Percentiles rank a stretch among this genome's conserved stretches.
Evolutionary conservation across 257 asterid genomes (phyloP).

Genomic region (Rehmannia glutinosa): DNA sequence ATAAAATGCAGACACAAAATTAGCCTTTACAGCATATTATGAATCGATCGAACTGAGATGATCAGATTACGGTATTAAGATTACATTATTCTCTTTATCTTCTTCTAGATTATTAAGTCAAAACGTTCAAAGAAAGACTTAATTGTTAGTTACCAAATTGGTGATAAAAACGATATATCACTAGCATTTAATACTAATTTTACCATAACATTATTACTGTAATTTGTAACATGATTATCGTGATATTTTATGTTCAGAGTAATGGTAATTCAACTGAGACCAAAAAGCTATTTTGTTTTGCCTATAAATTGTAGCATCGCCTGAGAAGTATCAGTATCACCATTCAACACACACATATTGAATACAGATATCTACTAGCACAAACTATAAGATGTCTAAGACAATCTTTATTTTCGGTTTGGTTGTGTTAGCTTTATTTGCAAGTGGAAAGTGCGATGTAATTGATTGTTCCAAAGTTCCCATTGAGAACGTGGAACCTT

Average conservation of each 20-base stretch:
- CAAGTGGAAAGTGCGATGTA: not conserved
- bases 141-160: not conserved
- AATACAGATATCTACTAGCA: not conserved
- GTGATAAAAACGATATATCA: not conserved
- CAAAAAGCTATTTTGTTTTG: no score
- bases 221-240: not conserved
- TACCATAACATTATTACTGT: not conserved
- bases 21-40: no score
- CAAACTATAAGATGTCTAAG: not conserved
- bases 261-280: not conserved
- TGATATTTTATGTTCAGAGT: not conserved
- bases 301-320: not conserved
- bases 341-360: not conserved
- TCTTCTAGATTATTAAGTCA: no score
- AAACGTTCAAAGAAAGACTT: no score
- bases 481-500: not conserved
- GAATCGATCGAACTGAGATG: no score
- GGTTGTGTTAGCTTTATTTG: not conserved
- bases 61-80: no score
- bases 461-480: not conserved
- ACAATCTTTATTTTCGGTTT: not conserved
- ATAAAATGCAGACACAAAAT: no score
- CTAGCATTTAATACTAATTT: not conserved
- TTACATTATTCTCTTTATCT: no score
- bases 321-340: not conserved